Conservation (phyloP, 2,329 filamentous ascomycete genomes). For the Aspergillus pseudoviridinutans region DNA sequence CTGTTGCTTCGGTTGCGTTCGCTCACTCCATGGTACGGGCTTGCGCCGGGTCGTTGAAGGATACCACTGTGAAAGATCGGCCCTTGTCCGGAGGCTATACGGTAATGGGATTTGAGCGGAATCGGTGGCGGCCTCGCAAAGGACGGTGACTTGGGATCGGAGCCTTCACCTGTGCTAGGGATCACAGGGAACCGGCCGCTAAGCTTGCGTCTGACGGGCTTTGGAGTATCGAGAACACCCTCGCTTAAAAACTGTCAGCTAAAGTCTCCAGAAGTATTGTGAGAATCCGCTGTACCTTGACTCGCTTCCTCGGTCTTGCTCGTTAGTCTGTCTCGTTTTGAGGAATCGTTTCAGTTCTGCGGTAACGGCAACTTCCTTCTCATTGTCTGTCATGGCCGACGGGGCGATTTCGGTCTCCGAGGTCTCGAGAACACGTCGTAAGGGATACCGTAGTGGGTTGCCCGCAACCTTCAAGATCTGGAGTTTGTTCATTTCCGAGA, state of each 20-base stretch:
- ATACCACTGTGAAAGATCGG: constrained; percentile 37
- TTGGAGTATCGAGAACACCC: constrained; percentile 70
- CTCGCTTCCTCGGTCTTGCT: constrained; percentile 47
- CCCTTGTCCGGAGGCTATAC: constrained; percentile 48
- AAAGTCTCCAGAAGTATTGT: not conserved
- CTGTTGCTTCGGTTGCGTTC: constrained; percentile 58
- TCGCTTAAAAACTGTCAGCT: constrained; percentile 51
- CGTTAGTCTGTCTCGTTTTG: constrained; percentile 43
- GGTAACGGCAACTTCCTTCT: constrained; percentile 58
- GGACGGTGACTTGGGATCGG: constrained; percentile 68
- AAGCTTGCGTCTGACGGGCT: constrained; percentile 56
- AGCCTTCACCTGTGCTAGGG: constrained; percentile 51
- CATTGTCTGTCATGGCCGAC: constrained; percentile 53
- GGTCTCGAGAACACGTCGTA: constrained; percentile 63
- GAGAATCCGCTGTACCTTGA: constrained; percentile 27
- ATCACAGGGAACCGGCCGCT: constrained; percentile 59
- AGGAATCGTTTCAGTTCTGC: constrained; percentile 58
- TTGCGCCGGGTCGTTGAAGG: constrained; percentile 66
- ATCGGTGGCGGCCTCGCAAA: constrained; percentile 68
- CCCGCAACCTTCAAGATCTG: constrained; percentile 87
- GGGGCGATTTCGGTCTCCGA: constrained; percentile 62
- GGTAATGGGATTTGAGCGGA: constrained; percentile 75
- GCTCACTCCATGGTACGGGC: constrained; percentile 64
- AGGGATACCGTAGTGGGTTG: constrained; percentile 79
- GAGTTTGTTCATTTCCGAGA: constrained; percentile 85